phyloP scores from a whole-genome alignment of 169 alveolate species.

The Plasmodium berghei region DNA sequence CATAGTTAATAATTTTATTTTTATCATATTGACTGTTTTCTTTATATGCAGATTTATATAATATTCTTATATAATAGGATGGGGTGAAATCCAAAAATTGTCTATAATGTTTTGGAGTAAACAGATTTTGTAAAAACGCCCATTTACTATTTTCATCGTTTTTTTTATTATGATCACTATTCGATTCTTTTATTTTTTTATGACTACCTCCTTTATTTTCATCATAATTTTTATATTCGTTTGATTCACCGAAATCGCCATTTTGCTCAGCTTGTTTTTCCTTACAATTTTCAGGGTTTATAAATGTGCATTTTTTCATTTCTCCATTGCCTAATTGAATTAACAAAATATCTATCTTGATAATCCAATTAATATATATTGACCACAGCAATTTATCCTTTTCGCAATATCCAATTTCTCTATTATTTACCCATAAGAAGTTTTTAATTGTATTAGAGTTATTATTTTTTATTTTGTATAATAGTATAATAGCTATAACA shows the following conservation, averaged over 20 bases:
- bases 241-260: background rate
- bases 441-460: constrained; percentile 37
- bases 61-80: constrained; percentile 74
- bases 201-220: background rate
- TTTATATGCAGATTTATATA: constrained; percentile 57
- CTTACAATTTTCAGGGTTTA: background rate
- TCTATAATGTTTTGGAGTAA: constrained; percentile 43
- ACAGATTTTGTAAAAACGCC: constrained; percentile 10
- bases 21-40: constrained; percentile 10
- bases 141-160: constrained; percentile 16
- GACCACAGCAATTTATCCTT: constrained; percentile 72
- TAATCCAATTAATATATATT: constrained; percentile 41
- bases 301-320: constrained; percentile 1
- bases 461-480: constrained; percentile 55
- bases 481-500: constrained; percentile 79
- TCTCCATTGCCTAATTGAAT: constrained; percentile 45
- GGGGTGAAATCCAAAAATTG: constrained; percentile 63
- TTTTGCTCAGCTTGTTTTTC: background rate
- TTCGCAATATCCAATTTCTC: constrained; percentile 72
- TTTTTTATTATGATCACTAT: constrained; percentile 13
- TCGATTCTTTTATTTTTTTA: background rate
- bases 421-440: constrained; percentile 71
- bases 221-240: background rate
- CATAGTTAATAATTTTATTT: constrained; percentile 9
- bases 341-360: constrained; percentile 54